Conservation (phyloP, 139 green algal species). For the Chlorella sp. region DNA sequence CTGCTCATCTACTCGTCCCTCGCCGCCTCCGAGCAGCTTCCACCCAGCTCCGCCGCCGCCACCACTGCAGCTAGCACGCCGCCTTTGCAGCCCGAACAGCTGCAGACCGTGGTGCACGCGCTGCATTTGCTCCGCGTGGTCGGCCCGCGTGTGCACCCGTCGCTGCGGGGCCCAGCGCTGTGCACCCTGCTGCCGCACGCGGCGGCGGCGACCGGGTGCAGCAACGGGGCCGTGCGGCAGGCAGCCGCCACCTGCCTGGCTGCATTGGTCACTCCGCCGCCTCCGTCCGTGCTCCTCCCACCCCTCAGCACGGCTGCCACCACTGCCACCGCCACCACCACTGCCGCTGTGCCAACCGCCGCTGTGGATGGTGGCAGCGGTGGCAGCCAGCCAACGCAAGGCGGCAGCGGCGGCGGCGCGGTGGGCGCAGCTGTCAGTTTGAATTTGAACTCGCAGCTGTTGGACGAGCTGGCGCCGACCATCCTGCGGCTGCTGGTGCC, state of each 20-base stretch:
- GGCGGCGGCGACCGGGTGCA: not conserved
- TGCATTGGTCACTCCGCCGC: no score
- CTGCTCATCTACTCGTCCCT: no score
- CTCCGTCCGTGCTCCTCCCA: no score
- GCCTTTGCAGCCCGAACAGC: no score
- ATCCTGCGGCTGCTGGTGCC: conserved; percentile 48
- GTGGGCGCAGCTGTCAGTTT: no score
- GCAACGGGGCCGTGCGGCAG: conserved; percentile 17
- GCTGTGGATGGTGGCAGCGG: no score
- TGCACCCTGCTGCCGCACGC: not conserved
- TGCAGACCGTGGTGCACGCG: conserved; percentile 18
- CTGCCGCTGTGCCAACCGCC: no score
- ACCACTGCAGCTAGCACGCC: not conserved
- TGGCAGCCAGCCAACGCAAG: conserved; percentile 24
- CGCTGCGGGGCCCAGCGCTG: conserved; percentile 41
- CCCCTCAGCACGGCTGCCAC: no score
- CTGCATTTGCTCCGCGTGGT: conserved; percentile 70
- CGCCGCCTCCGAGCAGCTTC: no score
- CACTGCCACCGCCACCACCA: no score
- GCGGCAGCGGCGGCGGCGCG: not conserved
- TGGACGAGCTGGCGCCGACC: conserved; percentile 42
- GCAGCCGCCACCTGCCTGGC: conserved; percentile 17
- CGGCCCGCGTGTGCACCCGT: conserved; percentile 36
- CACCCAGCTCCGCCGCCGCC: conserved; percentile 40
- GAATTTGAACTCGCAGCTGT: no score